Percentiles rank a stretch among this genome's conserved stretches.
phyloP scores from a whole-genome alignment of 2,329 filamentous ascomycete genomes.

The Stachybotrys echinatus region DNA sequence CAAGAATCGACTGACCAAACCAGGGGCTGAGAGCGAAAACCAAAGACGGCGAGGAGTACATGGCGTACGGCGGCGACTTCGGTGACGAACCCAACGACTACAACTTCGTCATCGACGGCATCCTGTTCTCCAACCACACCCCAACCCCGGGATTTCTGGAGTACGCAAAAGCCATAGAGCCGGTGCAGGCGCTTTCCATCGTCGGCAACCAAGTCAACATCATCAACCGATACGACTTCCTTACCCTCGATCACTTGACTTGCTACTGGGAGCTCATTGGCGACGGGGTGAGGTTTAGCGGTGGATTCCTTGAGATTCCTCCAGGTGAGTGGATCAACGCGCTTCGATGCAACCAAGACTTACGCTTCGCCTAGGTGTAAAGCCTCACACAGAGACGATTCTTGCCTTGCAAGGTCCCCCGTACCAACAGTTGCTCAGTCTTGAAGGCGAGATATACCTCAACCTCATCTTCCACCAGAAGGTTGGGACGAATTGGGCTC shows the following conservation, averaged over 20 bases:
- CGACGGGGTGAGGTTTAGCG: conserved; percentile 26
- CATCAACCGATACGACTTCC: conserved; percentile 50
- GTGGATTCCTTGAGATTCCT: conserved; percentile 34
- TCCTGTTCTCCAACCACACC: conserved; percentile 20
- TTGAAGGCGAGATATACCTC: conserved; percentile 36
- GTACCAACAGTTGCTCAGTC: conserved; percentile 4
- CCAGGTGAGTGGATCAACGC: conserved; percentile 20
- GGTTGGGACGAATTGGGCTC: conserved; percentile 43
- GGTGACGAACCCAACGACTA: conserved; percentile 54
- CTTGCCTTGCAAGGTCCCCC: conserved; percentile 22
- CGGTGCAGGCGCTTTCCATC: conserved; percentile 44
- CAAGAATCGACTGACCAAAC: not conserved
- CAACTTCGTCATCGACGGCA: conserved; percentile 53
- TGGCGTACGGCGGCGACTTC: conserved; percentile 56
- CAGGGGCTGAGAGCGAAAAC: not conserved
- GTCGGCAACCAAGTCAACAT: conserved; percentile 37
- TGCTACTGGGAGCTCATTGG: conserved; percentile 37
- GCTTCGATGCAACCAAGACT: not conserved
- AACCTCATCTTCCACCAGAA: conserved; percentile 41
- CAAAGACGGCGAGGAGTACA: conserved; percentile 1
- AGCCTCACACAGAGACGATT: conserved; percentile 34
- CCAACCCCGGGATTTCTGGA: conserved; percentile 47
- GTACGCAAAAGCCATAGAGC: conserved; percentile 55
- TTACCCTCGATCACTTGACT: conserved; percentile 42
- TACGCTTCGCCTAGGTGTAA: conserved; percentile 26